Base-by-base conservation (phyloP, 306 rosid species). In the Chamaecrista fasciculata region DNA sequence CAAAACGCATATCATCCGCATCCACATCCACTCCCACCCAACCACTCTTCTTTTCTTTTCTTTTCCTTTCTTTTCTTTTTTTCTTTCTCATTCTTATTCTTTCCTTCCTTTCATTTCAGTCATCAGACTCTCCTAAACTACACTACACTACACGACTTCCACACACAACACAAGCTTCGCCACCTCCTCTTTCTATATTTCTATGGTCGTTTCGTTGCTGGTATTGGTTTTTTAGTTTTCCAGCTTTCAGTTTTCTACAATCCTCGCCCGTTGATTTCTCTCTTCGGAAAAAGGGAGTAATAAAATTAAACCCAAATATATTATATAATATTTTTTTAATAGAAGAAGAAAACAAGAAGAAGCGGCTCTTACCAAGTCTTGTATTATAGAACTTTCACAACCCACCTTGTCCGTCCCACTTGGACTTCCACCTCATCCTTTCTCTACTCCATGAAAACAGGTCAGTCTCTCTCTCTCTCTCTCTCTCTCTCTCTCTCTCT, bases 361-460 rank as follows among this genome's bases (percentile, higher is more conserved):
- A 62, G 50, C 43, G 23, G 56, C 21, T 15, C 20, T 43, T 26
- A 36, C 50, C 15, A 43, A 62, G 65, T 25, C 1, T 25, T n/a
- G 12, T 50, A 52, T 18, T 48, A 10, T 31, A 28, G 23, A 23
- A 59, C 19, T 56, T 56, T 19, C 12, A 28, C 56, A 66, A 14
- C 68, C 15, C 59, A 16, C 58, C 37, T 37, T 21, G 7, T 57
- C 43, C 57, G 52, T 79, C 78, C 94, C 83, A 80, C 69, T 86
- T 90, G 95, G 95, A 86, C 84, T 82, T 87, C 84, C 89, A 85
- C 86, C 87, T 87, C 91, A 84, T 77, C 44, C 69, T 67, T 63
- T 75, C 83, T 53, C 52, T 26, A 53, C 85, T 84, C 86, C 86
- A 78, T 78, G 74, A 76, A 69, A 79, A 44, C 86, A 84, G 91